Conservation (phyloP, 2,329 filamentous ascomycete genomes). For the Pestalotiopsis sp. region DNA sequence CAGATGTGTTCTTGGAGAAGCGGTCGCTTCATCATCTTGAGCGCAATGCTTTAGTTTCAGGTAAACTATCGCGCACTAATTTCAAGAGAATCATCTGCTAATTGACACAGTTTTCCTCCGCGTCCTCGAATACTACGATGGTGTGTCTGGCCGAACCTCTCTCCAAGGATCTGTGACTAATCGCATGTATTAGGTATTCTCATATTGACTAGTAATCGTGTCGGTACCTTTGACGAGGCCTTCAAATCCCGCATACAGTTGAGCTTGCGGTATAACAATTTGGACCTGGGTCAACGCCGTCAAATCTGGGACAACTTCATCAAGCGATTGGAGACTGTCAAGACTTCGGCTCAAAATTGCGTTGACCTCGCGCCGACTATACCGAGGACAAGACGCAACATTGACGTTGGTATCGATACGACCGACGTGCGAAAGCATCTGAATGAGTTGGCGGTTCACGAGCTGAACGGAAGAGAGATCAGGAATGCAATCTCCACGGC, state of each 20-base stretch:
- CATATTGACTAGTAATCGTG: background rate
- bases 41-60: slow-evolving; percentile 36
- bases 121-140: background rate
- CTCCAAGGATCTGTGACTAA: background rate
- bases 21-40: slow-evolving; percentile 31
- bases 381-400: background rate
- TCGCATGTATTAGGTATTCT: background rate
- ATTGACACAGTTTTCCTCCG: background rate
- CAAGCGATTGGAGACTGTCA: background rate
- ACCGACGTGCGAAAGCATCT: background rate
- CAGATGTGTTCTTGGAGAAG: slow-evolving; percentile 37
- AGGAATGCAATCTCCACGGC: slow-evolving; percentile 5
- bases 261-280: background rate
- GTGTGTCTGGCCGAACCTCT: background rate
- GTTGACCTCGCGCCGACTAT: background rate
- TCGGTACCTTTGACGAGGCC: background rate
- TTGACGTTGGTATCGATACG: background rate
- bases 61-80: background rate
- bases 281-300: background rate
- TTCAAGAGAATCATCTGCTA: rapidly evolving
- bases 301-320: background rate
- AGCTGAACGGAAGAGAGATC: slow-evolving; percentile 5
- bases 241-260: background rate
- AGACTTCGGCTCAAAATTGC: background rate
- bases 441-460: background rate